Conservation (phyloP, 768 basidiomycete genomes). For the Leucocoprinus leucothites region DNA sequence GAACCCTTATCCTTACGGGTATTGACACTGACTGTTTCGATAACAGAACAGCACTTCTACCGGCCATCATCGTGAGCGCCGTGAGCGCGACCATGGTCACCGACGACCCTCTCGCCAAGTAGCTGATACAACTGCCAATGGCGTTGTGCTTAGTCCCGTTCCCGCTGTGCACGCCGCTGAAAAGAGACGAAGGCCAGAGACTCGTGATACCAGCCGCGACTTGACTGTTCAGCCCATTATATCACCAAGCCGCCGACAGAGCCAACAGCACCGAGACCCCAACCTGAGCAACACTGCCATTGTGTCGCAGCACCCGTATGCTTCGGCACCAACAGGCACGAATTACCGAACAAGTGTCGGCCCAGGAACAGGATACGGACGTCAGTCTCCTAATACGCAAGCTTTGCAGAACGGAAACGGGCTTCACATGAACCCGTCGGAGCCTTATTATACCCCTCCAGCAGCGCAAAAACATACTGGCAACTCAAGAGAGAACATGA, state of each 20-base stretch:
- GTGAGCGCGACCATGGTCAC: slow-evolving; percentile 53
- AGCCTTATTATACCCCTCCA: slow-evolving; percentile 66
- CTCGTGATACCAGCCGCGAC: slow-evolving; percentile 47
- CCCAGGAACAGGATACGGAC: slow-evolving; percentile 44
- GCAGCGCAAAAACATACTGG: slow-evolving; percentile 48
- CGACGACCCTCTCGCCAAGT: slow-evolving; percentile 51
- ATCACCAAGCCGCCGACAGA: slow-evolving; percentile 63
- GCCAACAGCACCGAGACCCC: slow-evolving; percentile 55
- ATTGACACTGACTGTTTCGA: slow-evolving; percentile 27
- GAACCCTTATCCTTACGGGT: neutral
- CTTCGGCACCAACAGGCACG: slow-evolving; percentile 54
- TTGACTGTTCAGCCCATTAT: slow-evolving; percentile 68
- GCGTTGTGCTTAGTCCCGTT: slow-evolving; percentile 62
- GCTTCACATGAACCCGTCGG: slow-evolving; percentile 52
- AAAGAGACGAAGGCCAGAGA: slow-evolving; percentile 51
- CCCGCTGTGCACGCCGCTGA: slow-evolving; percentile 48
- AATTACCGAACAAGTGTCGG: slow-evolving; percentile 44
- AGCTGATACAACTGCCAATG: slow-evolving; percentile 46
- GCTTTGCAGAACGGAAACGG: slow-evolving; percentile 38
- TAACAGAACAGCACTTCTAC: slow-evolving; percentile 55
- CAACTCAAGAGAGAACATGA: slow-evolving; percentile 51
- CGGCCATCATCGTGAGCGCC: slow-evolving; percentile 53
- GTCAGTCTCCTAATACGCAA: slow-evolving; percentile 49
- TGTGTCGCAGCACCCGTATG: slow-evolving; percentile 68
- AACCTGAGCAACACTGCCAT: slow-evolving; percentile 38